Evolutionary conservation across 257 asterid species (phyloP), one percentile per base, ranked within the genome.

Genomic region (Linderniella brevidens): DNA sequence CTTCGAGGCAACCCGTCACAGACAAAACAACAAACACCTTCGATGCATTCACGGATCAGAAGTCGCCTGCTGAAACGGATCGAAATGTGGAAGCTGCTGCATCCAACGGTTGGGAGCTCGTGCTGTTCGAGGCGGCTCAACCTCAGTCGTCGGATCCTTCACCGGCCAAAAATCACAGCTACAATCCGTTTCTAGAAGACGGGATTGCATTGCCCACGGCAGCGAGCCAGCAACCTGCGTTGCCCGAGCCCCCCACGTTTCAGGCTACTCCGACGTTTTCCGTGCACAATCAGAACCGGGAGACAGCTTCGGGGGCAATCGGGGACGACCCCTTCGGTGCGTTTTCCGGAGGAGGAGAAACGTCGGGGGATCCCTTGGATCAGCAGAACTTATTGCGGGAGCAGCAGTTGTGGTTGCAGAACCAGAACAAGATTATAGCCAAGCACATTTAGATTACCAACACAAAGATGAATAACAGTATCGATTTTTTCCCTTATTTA

Each of bases 171-270:
- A 48, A 63, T 16, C 66, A 57, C 17, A 3, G 6, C 32, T 80
- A 78, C 62, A 85, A 81, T 56, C 93, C 96, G 0, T 80, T 85
- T 50, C 65, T 85, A 15, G 73, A 59, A 53, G 83, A 78, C 18
- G 36, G 60, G 5, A 29, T 54, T 13, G 64, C 57, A 43, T 49
- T 45, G 7, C 40, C 52, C 9, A 58, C 0, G 37, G 16, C 54
- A 5, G 12, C 59, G n/a, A 54, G 14, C 19, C 46, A 48, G 45
- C 49, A 49, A 48, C 17, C 47, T 14, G 53, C 37, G 6, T 8
- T 15, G 11, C 19, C 62, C 73, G 78, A 13, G 54, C 71, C 19
- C n/a, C n/a, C n/a, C n/a, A n/a, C n/a, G n/a, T 68, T 71, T 35
- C 68, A 65, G 52, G 72, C 68, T 11, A 52, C 62, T 0, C 92